These are phyloP conservation scores for Cyphellophora attinorum DNA, from an alignment of 2,329 filamentous ascomycete genomes.

Conservation along the genomic window DNA sequence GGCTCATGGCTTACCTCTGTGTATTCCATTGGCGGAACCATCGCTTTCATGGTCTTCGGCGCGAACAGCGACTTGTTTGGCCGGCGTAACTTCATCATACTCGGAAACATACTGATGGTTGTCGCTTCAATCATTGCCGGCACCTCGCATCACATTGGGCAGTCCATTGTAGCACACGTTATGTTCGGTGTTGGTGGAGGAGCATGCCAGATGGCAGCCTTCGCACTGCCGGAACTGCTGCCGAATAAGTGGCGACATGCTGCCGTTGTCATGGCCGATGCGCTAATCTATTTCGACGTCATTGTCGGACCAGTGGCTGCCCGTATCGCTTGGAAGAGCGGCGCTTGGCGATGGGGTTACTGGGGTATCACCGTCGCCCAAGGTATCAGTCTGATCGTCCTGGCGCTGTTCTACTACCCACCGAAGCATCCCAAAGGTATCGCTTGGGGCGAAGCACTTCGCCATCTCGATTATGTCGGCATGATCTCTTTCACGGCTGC, in stretches of 20 bases:
- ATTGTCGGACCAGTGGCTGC: slow-evolving; percentile 38
- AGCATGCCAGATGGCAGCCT: slow-evolving; percentile 36
- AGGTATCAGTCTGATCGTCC: slow-evolving; percentile 34
- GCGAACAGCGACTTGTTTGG: slow-evolving; percentile 39
- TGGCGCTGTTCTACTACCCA: slow-evolving; percentile 32
- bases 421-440: slow-evolving; percentile 30
- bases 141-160: slow-evolving; percentile 28
- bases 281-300: slow-evolving; percentile 34
- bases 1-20: slow-evolving; percentile 8
- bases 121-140: slow-evolving; percentile 31
- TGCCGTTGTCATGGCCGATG: slow-evolving; percentile 33
- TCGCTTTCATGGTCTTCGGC: slow-evolving; percentile 11
- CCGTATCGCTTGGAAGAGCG: slow-evolving; percentile 29
- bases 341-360: slow-evolving; percentile 37
- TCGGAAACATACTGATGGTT: slow-evolving; percentile 32
- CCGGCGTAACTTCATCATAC: slow-evolving; percentile 36
- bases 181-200: slow-evolving; percentile 37
- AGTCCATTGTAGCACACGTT: slow-evolving; percentile 30
- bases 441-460: slow-evolving; percentile 24
- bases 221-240: slow-evolving; percentile 28
- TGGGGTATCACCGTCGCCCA: slow-evolving; percentile 34
- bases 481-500: slow-evolving; percentile 27
- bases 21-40: slow-evolving; percentile 6
- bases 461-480: slow-evolving; percentile 31
- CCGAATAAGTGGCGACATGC: slow-evolving; percentile 41